Evolutionary conservation across 1,139 yeast species (phyloP).

Genomic region (Candida pseudocylindracea): DNA sequence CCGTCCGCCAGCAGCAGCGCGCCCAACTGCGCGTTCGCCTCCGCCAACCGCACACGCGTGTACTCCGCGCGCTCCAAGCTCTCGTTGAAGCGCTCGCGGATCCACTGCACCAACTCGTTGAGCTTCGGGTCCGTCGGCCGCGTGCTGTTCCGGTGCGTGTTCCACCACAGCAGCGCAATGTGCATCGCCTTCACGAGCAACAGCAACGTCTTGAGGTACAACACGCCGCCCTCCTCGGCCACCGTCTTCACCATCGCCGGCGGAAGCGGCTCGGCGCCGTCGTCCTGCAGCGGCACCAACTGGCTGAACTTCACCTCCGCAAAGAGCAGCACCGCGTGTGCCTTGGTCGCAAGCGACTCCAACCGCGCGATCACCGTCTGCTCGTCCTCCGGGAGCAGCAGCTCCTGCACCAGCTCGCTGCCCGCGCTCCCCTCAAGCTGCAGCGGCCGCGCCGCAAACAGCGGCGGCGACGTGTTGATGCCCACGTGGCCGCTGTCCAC

Average conservation of each 20-base stretch:
- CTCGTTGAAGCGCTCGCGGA: constrained; percentile 73
- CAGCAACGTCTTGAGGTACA: constrained; percentile 68
- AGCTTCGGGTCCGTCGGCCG: constrained; percentile 18
- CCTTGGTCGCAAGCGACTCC: constrained; percentile 69
- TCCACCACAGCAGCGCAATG: constrained; percentile 81
- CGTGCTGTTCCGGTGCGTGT: constrained; percentile 7
- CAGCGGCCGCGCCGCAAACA: background rate
- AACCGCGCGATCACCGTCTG: constrained; percentile 22
- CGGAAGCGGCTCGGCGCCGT: constrained; percentile 24
- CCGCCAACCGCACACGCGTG: constrained; percentile 31
- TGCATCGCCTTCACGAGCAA: constrained; percentile 72
- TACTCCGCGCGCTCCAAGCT: constrained; percentile 75
- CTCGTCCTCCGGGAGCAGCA: constrained; percentile 5
- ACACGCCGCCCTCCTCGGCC: constrained; percentile 71
- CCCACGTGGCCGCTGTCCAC: background rate
- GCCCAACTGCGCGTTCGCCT: constrained; percentile 11
- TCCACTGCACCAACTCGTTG: constrained; percentile 81
- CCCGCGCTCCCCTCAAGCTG: background rate
- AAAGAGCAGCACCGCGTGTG: constrained; percentile 70
- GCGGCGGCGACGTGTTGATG: background rate
- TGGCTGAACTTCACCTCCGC: constrained; percentile 86
- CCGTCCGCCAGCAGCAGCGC: background rate
- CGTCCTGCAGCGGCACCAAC: constrained; percentile 52
- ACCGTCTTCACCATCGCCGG: constrained; percentile 34
- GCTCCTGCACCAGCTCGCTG: background rate